phyloP scores from a whole-genome alignment of 2,329 filamentous ascomycete species.

The Geosmithia morbida region DNA sequence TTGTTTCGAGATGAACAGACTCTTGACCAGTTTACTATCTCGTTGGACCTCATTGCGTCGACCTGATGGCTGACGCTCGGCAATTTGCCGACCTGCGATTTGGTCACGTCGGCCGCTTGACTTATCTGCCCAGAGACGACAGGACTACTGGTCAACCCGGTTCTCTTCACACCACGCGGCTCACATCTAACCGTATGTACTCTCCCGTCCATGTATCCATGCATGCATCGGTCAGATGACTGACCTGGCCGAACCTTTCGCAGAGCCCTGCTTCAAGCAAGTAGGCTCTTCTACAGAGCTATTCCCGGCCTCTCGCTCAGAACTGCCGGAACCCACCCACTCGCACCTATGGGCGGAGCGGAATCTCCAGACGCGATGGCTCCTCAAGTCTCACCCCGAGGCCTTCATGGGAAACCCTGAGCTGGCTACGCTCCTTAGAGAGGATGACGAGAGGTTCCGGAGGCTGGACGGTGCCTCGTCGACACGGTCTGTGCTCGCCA shows the following conservation, averaged over 20 bases:
- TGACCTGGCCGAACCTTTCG: background rate
- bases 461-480: conserved; percentile 10
- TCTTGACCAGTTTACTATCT: background rate
- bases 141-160: conserved; percentile 10
- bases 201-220: background rate
- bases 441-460: conserved; percentile 18
- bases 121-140: conserved; percentile 12
- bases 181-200: conserved; percentile 12
- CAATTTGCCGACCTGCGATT: conserved; percentile 15
- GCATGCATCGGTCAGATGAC: background rate
- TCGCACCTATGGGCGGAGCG: conserved; percentile 14
- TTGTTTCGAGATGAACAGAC: conserved; percentile 14
- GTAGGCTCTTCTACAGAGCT: conserved; percentile 17
- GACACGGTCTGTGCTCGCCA: conserved; percentile 28
- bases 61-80: conserved; percentile 21
- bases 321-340: conserved; percentile 7
- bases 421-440: conserved; percentile 16
- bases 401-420: conserved; percentile 24
- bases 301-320: conserved; percentile 16
- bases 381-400: conserved; percentile 35
- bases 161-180: conserved; percentile 14
- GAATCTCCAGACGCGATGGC: conserved; percentile 30
- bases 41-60: conserved; percentile 14
- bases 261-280: conserved; percentile 16
- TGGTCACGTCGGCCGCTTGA: conserved; percentile 17